phyloP scores from a whole-genome alignment of 768 basidiomycete species.

The Podaxis rugospora region DNA sequence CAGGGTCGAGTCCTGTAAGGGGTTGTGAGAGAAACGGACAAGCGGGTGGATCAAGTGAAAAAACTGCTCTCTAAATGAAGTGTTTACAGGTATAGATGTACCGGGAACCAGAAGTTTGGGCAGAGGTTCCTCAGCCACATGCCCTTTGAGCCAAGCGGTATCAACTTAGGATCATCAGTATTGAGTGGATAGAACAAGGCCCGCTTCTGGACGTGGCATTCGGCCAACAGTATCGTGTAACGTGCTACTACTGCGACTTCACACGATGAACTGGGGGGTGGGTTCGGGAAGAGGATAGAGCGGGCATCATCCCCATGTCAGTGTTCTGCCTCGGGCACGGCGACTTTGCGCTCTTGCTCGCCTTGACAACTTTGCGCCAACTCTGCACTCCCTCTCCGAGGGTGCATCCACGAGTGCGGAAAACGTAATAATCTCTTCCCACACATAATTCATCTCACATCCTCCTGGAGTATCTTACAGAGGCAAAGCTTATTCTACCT shows the following conservation, averaged over 20 bases:
- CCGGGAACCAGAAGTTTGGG: neutral
- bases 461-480: neutral
- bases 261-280: neutral
- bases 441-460: neutral
- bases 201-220: neutral
- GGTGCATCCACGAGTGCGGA: neutral
- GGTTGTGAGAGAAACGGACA: neutral
- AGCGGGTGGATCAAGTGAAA: conserved; percentile 1
- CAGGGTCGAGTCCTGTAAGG: neutral
- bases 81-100: neutral
- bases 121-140: neutral
- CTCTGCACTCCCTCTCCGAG: neutral
- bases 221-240: neutral
- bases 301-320: neutral
- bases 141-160: neutral
- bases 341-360: neutral
- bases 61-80: neutral
- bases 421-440: conserved; percentile 8
- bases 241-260: neutral
- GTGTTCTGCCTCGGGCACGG: conserved; percentile 3
- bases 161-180: too few relatives aligned
- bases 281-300: neutral
- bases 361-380: neutral
- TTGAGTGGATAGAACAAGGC: neutral
- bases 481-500: neutral